Evolutionary conservation across 495 filamentous ascomycete species (phyloP).

Genomic region (Talaromyces proteolyticus): DNA sequence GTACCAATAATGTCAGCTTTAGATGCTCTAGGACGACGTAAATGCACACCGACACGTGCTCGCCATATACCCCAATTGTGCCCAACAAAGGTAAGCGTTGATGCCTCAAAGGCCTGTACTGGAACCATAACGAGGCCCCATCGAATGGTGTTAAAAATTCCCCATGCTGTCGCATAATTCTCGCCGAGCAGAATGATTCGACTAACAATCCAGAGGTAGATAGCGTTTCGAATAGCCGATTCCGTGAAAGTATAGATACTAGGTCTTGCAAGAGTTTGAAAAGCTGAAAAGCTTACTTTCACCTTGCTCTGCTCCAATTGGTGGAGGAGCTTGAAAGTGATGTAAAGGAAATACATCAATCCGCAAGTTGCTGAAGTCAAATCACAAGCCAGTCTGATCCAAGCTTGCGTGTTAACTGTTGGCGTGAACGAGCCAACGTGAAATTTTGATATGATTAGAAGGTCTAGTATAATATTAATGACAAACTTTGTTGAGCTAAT

Average conservation of each 20-base stretch:
- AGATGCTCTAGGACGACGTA: constrained; percentile 19
- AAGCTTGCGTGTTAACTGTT: constrained; percentile 57
- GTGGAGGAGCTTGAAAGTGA: constrained; percentile 17
- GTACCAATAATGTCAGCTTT: constrained; percentile 26
- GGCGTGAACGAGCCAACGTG: constrained; percentile 50
- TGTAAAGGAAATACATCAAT: constrained; percentile 52
- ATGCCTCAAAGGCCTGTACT: constrained; percentile 60
- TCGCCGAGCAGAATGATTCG: constrained; percentile 55
- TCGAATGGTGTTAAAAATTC: constrained; percentile 71
- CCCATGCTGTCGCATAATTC: constrained; percentile 69
- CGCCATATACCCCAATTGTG: constrained; percentile 63
- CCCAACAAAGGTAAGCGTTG: constrained; percentile 58
- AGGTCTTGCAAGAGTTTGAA: constrained; percentile 48
- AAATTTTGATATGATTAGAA: constrained; percentile 64
- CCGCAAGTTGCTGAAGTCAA: constrained; percentile 50
- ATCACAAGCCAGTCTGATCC: constrained; percentile 57
- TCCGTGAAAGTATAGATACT: constrained; percentile 55
- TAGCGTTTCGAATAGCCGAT: constrained; percentile 59
- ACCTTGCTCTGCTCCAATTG: constrained; percentile 2
- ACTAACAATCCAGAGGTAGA: constrained; percentile 70
- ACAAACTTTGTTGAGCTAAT: constrained; percentile 58
- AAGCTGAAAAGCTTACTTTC: constrained; percentile 29
- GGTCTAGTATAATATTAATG: constrained; percentile 65
- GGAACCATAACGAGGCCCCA: constrained; percentile 77
- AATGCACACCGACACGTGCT: constrained; percentile 23